These are phyloP conservation scores for Saturnispora sekii DNA, from an alignment of 805 yeast genomes.

Conservation along the genomic window DNA sequence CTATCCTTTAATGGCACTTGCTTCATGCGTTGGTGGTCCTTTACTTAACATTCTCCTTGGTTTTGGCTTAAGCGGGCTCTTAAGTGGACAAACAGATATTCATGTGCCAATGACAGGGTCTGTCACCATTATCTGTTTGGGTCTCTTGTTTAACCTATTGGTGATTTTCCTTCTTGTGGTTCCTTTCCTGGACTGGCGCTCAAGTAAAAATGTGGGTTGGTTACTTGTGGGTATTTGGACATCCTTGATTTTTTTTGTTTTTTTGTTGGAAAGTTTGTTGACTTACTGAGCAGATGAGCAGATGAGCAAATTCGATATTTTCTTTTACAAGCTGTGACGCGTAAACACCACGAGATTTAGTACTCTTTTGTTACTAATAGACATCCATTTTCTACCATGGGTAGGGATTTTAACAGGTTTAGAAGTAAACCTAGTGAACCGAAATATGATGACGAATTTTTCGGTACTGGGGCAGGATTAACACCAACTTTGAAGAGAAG, in stretches of 20 bases:
- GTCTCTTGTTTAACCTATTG: conserved; percentile 31
- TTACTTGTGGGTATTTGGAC: conserved; percentile 34
- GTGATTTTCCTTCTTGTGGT: conserved; percentile 29
- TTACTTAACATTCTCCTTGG: conserved; percentile 69
- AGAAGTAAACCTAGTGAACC: conserved; percentile 14
- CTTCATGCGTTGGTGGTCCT: conserved; percentile 95
- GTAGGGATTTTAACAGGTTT: conserved; percentile 11
- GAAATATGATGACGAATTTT: conserved; percentile 24
- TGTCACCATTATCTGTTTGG: conserved; percentile 32
- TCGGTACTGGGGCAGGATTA: conserved; percentile 66
- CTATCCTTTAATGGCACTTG: conserved; percentile 81
- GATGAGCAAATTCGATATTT: background rate
- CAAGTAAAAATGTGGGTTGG: conserved; percentile 31
- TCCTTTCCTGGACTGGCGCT: conserved; percentile 33
- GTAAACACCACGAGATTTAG: background rate
- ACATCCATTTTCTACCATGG: background rate
- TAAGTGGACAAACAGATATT: conserved; percentile 27
- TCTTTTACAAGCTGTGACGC: background rate
- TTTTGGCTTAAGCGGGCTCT: conserved; percentile 63
- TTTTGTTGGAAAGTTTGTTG: conserved; percentile 19
- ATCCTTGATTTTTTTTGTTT: conserved; percentile 28
- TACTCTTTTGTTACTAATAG: background rate
- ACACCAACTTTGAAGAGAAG: conserved; percentile 48
- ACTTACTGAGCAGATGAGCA: conserved; percentile 4
- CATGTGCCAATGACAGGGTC: conserved; percentile 28